Evolutionary conservation across 2,329 filamentous ascomycete species (phyloP).

Genomic region (Hirsutella thompsonii): DNA sequence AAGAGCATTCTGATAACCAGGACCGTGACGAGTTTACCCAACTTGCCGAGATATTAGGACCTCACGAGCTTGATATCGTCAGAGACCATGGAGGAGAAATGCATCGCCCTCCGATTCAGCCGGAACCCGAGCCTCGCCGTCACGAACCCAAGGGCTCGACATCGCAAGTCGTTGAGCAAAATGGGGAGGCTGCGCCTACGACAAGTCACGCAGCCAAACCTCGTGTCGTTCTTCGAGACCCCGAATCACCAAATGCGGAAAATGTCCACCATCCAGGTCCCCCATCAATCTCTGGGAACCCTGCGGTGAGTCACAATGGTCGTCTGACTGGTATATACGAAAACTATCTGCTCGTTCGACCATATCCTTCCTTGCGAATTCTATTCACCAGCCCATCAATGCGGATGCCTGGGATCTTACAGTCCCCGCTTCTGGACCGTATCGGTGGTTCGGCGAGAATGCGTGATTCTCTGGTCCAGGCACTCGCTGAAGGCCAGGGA

Average conservation of each 20-base stretch:
- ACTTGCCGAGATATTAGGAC: constrained; percentile 56
- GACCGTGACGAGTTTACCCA: constrained; percentile 53
- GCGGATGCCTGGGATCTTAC: constrained; percentile 53
- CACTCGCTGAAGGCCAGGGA: constrained; percentile 53
- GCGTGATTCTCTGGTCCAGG: constrained; percentile 36
- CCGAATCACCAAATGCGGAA: constrained; percentile 1
- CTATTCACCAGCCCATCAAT: constrained; percentile 58
- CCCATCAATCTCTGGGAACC: not conserved
- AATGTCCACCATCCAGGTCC: not conserved
- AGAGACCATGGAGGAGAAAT: constrained; percentile 49
- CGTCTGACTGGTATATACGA: constrained; percentile 25
- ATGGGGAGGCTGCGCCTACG: not conserved
- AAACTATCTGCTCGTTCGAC: constrained; percentile 51
- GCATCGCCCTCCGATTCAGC: constrained; percentile 27
- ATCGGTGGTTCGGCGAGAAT: constrained; percentile 36
- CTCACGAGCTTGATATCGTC: constrained; percentile 50
- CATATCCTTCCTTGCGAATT: constrained; percentile 51
- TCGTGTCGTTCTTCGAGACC: constrained; percentile 7
- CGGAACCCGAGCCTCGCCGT: not conserved
- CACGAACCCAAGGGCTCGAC: not conserved
- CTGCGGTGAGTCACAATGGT: constrained; percentile 8
- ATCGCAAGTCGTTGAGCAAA: not conserved
- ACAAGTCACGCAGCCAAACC: not conserved
- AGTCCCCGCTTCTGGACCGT: constrained; percentile 41
- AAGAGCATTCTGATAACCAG: constrained; percentile 4